Percentiles rank a stretch among this genome's conserved stretches.
These are phyloP conservation scores for Zostera marina DNA, from an alignment of 116 monocot genomes.

Conservation along the genomic window DNA sequence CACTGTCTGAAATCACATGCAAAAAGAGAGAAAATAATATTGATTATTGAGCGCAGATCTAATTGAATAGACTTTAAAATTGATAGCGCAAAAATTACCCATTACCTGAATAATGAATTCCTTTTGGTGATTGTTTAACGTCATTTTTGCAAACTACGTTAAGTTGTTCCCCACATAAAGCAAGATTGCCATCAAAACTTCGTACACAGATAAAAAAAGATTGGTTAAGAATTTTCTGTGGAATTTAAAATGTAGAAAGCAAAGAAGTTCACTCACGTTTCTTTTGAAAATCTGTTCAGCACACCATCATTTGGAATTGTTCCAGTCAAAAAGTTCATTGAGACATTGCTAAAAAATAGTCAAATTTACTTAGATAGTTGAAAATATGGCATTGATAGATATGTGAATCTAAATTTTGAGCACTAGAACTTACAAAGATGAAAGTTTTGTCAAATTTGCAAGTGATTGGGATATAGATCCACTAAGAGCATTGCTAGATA, in stretches of 20 bases:
- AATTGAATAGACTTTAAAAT: too few species aligned
- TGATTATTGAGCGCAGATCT: too few species aligned
- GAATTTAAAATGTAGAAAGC: not conserved
- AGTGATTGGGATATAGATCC: conserved; percentile 69
- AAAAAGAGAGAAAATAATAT: not conserved
- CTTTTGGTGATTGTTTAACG: conserved; percentile 3
- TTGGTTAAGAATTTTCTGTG: not conserved
- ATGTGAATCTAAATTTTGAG: not conserved
- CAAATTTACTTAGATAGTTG: not conserved
- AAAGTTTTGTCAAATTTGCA: conserved; percentile 51
- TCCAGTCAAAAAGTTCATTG: conserved; percentile 83
- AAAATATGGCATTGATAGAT: not conserved
- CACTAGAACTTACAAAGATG: conserved; percentile 45
- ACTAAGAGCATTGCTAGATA: conserved; percentile 84
- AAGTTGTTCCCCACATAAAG: conserved; percentile 70
- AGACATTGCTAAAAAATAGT: conserved; percentile 41
- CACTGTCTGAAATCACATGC: conserved; percentile 5
- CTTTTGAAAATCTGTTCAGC: conserved; percentile 41
- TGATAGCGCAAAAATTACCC: too few species aligned
- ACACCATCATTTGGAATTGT: conserved; percentile 58
- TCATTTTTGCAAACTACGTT: conserved; percentile 52
- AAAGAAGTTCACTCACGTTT: conserved; percentile 44
- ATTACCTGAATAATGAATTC: conserved; percentile 5
- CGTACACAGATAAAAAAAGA: not conserved
- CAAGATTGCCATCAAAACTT: conserved; percentile 80